Evolutionary conservation across 2,329 filamentous ascomycete genomes (phyloP).

Genomic region (Cladosporium sp.): DNA sequence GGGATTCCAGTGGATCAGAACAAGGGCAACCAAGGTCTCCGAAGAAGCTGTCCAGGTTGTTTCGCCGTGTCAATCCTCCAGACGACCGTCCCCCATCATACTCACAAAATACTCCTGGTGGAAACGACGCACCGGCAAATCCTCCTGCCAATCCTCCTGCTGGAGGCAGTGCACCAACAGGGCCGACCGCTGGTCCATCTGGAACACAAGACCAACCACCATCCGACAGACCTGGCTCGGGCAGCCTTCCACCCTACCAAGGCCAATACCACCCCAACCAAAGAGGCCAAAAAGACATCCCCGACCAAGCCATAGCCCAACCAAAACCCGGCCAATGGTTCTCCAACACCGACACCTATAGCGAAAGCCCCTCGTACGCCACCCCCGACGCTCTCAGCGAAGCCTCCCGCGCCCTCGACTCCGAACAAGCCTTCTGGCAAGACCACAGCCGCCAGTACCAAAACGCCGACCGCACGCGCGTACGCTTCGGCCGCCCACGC

Average conservation of each 20-base stretch:
- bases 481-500: not conserved
- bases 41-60: too few species aligned
- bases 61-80: too few species aligned
- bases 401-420: not conserved
- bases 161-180: too few species aligned
- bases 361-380: not conserved
- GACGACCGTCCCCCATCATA: too few species aligned
- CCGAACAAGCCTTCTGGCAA: not conserved
- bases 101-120: not conserved
- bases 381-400: not conserved
- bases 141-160: not conserved
- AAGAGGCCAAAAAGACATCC: not conserved
- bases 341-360: not conserved
- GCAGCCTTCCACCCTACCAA: not conserved
- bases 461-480: not conserved
- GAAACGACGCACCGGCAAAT: not conserved
- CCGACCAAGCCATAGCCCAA: not conserved
- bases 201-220: too few species aligned
- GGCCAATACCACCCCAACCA: not conserved
- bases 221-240: too few species aligned
- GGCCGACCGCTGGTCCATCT: too few species aligned
- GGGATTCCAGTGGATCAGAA: too few species aligned
- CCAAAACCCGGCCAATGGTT: not conserved
- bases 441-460: not conserved
- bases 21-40: too few species aligned